phyloP scores from a whole-genome alignment of 441 rosid genomes.

The Adansonia madagascariensis region DNA sequence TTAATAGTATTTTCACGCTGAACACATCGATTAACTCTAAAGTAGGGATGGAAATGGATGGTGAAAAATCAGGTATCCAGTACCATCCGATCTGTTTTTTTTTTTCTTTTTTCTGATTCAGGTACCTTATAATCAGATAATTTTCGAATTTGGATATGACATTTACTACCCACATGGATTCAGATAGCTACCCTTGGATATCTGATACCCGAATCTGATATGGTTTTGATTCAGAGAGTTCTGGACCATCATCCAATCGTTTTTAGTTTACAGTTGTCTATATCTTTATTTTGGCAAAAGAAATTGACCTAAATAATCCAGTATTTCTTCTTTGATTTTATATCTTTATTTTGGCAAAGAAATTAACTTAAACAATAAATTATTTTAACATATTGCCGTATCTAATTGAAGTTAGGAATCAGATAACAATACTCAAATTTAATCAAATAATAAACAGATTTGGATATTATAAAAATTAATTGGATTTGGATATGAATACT shows the following conservation, averaged over 20 bases:
- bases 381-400: background rate
- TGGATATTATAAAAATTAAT: background rate
- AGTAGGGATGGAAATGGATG: background rate
- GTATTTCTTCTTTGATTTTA: constrained; percentile 10
- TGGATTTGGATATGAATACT: background rate
- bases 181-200: background rate
- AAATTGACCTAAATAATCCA: background rate
- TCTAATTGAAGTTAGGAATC: background rate
- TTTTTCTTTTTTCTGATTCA: too few relatives aligned
- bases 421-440: background rate
- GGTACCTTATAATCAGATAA: background rate
- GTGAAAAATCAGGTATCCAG: background rate
- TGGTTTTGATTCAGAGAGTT: background rate
- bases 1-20: constrained; percentile 12
- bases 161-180: background rate
- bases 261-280: background rate
- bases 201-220: background rate
- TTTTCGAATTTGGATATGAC: background rate
- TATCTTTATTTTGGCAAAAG: constrained; percentile 9
- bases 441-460: background rate
- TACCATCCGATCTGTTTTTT: background rate
- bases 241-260: background rate
- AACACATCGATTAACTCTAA: background rate
- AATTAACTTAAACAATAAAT: background rate
- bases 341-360: background rate